These are phyloP conservation scores for Tephrocybe sp. DNA, from an alignment of 768 basidiomycete genomes.

Conservation along the genomic window DNA sequence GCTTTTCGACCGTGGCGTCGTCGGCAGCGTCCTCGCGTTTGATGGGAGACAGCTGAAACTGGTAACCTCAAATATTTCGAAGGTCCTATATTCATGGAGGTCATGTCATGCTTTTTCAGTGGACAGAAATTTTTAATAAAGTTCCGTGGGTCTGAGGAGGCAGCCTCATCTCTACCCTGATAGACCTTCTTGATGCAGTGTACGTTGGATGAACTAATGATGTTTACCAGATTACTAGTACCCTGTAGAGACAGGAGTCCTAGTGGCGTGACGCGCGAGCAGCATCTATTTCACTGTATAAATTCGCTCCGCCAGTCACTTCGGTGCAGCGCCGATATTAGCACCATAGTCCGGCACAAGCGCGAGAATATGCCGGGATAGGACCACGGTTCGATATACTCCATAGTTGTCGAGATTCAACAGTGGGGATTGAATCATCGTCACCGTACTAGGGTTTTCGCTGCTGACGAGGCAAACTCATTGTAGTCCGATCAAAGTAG, in stretches of 20 bases:
- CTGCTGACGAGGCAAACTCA: neutral
- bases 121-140: too few relatives aligned
- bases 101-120: neutral
- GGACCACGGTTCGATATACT: constrained; percentile 7
- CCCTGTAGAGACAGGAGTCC: constrained; percentile 1
- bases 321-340: constrained; percentile 9
- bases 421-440: too few relatives aligned
- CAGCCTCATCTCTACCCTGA: constrained; percentile 2
- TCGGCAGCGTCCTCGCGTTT: too few relatives aligned
- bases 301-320: constrained; percentile 8
- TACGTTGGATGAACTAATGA: neutral
- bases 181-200: neutral
- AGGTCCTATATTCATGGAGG: neutral
- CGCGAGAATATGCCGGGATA: neutral
- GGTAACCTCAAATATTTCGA: neutral
- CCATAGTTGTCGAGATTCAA: constrained; percentile 13
- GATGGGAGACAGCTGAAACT: too few relatives aligned
- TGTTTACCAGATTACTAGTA: constrained; percentile 1
- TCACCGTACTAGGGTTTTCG: too few relatives aligned
- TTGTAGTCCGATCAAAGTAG: too few relatives aligned
- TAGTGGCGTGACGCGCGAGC: neutral
- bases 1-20: too few relatives aligned
- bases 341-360: constrained; percentile 10
- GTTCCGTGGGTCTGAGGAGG: too few relatives aligned
- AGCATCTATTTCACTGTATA: constrained; percentile 6